Base-by-base conservation (phyloP, 2,329 filamentous ascomycete genomes). In the Colletotrichum brevisporum region DNA sequence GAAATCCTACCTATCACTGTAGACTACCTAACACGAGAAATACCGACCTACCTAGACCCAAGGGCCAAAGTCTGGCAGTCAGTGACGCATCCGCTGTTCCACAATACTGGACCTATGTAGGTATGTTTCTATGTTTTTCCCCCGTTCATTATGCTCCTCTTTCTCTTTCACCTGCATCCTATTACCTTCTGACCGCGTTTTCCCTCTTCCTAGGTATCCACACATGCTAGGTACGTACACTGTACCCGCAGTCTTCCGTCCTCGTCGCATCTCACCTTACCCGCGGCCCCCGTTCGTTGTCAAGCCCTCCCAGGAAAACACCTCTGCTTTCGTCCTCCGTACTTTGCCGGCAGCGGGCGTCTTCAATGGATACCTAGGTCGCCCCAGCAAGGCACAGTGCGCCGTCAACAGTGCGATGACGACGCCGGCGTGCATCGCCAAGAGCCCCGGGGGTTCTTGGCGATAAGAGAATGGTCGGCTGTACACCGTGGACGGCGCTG, bases 401-500 rank as follows among this genome's bases (percentile, higher is more conserved):
- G 21, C 24, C 15, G 39, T 45, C 51, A 24, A 60, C 56, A 31
- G 36, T 67, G 56, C 43, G 50, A 56, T 69, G 66, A 66, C 62
- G 66, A 66, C 45, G 55, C 43, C 36, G 55, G 43, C 55, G 62
- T 66, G 48, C 24, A 52, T 60, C 39, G 66, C 66, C 66, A 69
- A 69, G 66, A 51, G 6, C 43, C 5, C 43, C 50, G 50, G 21
- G 21, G 31, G 43, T n/a, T 69, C 66, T 69, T 69, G 66, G 66
- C 66, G 45, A 31, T 47, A 27, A 53, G 6, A 63, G 12, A 45
- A 31, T 43, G 60, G 45, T 36, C 39, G 43, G 16, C 24, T 56
- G 54, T 26, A 45, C 51, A 50, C 66, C 62, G 62, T 47, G n/a
- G 26, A 55, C 55, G 31, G 50, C 45, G 48, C 43, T 55, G 53